phyloP scores from a whole-genome alignment of 1,284 basidiomycete genomes.

The Puccinia triticina region DNA sequence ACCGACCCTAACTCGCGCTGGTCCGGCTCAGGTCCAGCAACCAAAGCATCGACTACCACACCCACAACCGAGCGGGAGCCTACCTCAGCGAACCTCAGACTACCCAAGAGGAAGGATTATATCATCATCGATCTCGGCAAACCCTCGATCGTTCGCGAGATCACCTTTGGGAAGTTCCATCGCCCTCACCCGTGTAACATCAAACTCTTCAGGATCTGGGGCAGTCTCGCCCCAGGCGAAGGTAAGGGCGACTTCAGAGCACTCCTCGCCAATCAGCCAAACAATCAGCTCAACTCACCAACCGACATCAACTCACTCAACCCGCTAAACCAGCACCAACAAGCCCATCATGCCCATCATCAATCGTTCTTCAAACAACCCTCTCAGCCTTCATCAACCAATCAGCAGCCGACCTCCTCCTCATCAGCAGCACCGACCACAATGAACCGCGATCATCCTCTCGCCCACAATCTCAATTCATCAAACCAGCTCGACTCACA shows the following conservation, averaged over 20 bases:
- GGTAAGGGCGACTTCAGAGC: slow-evolving; percentile 49
- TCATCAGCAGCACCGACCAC: not conserved
- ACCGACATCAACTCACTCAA: slow-evolving; percentile 12
- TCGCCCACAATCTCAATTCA: not conserved
- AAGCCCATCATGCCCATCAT: not conserved
- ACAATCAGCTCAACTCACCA: not conserved
- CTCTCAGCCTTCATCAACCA: not conserved
- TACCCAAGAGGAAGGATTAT: slow-evolving; percentile 37
- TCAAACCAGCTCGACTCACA: slow-evolving; percentile 9
- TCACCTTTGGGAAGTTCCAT: slow-evolving; percentile 50
- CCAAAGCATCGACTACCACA: slow-evolving; percentile 1
- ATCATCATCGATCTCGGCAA: slow-evolving; percentile 50
- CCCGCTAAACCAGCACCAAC: not conserved
- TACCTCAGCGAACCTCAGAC: not conserved
- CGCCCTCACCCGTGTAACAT: slow-evolving; percentile 50
- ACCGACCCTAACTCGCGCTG: slow-evolving; percentile 44
- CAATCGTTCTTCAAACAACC: slow-evolving; percentile 4
- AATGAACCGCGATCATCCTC: not conserved
- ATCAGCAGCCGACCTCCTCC: not conserved
- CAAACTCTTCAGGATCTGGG: slow-evolving; percentile 48
- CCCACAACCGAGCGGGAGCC: not conserved
- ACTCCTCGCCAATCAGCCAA: slow-evolving; percentile 29
- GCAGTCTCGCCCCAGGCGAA: slow-evolving; percentile 45
- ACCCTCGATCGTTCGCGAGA: slow-evolving; percentile 33
- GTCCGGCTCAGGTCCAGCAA: slow-evolving; percentile 38